phyloP scores from a whole-genome alignment of 495 filamentous ascomycete species.

The Penicillium argentinense region DNA sequence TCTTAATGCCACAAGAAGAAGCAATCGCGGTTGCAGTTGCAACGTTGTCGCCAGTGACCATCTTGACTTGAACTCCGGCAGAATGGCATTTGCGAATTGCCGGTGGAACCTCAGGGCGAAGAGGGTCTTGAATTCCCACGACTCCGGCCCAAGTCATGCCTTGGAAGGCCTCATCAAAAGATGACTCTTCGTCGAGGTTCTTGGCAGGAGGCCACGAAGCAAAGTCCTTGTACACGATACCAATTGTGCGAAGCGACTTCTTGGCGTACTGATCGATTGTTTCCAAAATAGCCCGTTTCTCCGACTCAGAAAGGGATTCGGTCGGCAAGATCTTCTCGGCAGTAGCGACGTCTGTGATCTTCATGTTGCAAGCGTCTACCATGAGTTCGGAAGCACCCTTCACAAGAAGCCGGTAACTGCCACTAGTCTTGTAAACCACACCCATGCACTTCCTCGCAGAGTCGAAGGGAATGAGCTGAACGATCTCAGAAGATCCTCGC shows the following conservation, averaged over 20 bases:
- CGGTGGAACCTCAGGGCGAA: conserved; percentile 69
- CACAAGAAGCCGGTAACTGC: conserved; percentile 61
- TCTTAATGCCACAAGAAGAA: conserved; percentile 78
- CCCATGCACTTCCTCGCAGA: conserved; percentile 70
- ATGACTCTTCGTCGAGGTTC: conserved; percentile 49
- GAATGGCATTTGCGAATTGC: conserved; percentile 72
- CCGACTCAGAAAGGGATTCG: conserved; percentile 32
- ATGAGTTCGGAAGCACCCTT: conserved; percentile 72
- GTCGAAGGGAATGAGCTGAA: conserved; percentile 67
- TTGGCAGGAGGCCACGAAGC: conserved; percentile 58
- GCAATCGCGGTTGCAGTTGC: conserved; percentile 82
- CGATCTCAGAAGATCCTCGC: conserved; percentile 57
- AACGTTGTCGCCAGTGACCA: conserved; percentile 88
- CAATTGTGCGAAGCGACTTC: conserved; percentile 63
- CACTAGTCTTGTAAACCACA: conserved; percentile 56
- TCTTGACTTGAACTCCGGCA: conserved; percentile 81
- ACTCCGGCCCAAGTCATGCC: conserved; percentile 63
- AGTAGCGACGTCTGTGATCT: conserved; percentile 25
- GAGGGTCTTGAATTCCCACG: conserved; percentile 67
- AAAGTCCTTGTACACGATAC: conserved; percentile 63
- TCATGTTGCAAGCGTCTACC: conserved; percentile 49
- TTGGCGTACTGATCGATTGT: conserved; percentile 58
- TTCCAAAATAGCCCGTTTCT: conserved; percentile 30
- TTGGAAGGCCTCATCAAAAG: conserved; percentile 56
- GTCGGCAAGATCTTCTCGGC: conserved; percentile 34